Conservation (phyloP, 2,329 filamentous ascomycete species). For the Colletotrichum lini region DNA sequence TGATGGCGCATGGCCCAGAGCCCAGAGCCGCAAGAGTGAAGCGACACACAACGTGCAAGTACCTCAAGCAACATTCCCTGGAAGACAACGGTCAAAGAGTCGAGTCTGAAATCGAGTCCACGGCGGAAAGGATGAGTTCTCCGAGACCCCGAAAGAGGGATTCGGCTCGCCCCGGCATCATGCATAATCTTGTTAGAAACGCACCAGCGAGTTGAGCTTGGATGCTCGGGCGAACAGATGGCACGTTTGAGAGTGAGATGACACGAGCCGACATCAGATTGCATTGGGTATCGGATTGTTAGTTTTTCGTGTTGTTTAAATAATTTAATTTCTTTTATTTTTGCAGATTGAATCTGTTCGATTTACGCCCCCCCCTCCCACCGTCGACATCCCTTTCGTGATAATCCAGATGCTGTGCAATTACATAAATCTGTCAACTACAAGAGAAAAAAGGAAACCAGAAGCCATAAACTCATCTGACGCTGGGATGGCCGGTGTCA, state of each 20-base stretch:
- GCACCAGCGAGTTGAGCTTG: conserved; percentile 8
- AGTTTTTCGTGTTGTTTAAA: too few relatives aligned
- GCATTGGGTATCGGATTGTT: neutral
- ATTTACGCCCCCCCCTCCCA: neutral
- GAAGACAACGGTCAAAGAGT: conserved; percentile 33
- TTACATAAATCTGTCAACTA: neutral
- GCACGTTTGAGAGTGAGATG: conserved; percentile 23
- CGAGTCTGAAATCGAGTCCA: neutral
- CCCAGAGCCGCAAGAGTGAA: neutral
- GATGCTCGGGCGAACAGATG: conserved; percentile 18
- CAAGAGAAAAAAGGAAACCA: neutral
- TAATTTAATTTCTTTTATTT: too few relatives aligned
- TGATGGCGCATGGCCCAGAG: neutral
- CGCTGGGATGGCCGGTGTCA: conserved; percentile 11
- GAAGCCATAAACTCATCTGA: neutral
- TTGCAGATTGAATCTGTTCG: neutral
- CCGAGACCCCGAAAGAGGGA: conserved; percentile 25
- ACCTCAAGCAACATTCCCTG: conserved; percentile 1
- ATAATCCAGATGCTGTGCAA: neutral
- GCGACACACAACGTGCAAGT: conserved; percentile 20
- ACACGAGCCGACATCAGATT: conserved; percentile 20
- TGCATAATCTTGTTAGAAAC: conserved; percentile 17
- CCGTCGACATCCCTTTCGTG: neutral
- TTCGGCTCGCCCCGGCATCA: conserved; percentile 23
- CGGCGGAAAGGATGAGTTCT: conserved; percentile 24